Evolutionary conservation across 2,329 filamentous ascomycete genomes (phyloP).

Genomic region (Ophiosphaerella narmari): DNA sequence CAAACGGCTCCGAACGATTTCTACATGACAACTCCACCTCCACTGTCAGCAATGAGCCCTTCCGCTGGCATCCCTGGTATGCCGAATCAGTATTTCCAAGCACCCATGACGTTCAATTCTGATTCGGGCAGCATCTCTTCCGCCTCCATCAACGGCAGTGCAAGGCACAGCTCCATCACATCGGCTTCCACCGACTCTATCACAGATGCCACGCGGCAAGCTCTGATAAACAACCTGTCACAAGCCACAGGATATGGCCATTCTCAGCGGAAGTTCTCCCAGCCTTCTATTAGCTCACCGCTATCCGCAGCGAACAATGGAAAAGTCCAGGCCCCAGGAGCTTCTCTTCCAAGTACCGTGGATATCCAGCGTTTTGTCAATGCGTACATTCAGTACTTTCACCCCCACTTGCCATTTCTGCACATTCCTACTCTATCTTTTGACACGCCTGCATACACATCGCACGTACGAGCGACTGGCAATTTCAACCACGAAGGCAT

Average conservation of each 20-base stretch:
- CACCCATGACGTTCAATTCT: slow-evolving; percentile 70
- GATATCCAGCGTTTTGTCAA: slow-evolving; percentile 90
- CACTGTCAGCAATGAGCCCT: slow-evolving; percentile 74
- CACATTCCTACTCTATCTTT: slow-evolving; percentile 92
- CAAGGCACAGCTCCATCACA: slow-evolving; percentile 63
- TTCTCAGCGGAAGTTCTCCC: slow-evolving; percentile 62
- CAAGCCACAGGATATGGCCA: slow-evolving; percentile 61
- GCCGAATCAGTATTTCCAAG: slow-evolving; percentile 64
- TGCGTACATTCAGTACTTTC: slow-evolving; percentile 89
- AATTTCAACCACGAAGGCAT: slow-evolving; percentile 60
- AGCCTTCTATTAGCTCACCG: slow-evolving; percentile 60
- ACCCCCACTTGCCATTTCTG: slow-evolving; percentile 92
- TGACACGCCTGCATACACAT: slow-evolving; percentile 72
- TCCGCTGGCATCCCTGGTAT: slow-evolving; percentile 67
- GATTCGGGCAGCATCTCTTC: slow-evolving; percentile 67
- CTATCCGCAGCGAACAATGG: slow-evolving; percentile 46
- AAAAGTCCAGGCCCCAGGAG: slow-evolving; percentile 52
- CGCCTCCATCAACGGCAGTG: slow-evolving; percentile 71
- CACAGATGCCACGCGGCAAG: slow-evolving; percentile 68
- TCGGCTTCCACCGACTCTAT: slow-evolving; percentile 68
- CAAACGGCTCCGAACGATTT: slow-evolving; percentile 71
- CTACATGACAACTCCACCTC: slow-evolving; percentile 79
- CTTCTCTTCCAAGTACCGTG: slow-evolving; percentile 74
- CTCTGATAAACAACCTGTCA: slow-evolving; percentile 64
- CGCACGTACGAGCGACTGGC: slow-evolving; percentile 61